Percentiles rank a stretch among this genome's conserved stretches.
Conservation (phyloP, 768 basidiomycete genomes). For the Candolleomyces aberdarensis region DNA sequence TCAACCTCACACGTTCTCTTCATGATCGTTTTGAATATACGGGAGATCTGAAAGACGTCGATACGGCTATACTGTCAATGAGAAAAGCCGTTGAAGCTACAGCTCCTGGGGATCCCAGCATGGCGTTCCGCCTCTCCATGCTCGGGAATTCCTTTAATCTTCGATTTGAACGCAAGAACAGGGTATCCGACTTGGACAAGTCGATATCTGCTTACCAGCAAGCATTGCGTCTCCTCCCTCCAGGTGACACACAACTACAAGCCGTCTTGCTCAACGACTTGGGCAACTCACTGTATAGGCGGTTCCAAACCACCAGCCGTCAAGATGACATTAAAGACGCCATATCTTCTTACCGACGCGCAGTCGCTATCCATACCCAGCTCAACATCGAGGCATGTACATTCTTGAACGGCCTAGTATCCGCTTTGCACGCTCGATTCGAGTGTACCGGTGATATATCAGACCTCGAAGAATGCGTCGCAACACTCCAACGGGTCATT, state of each 20-base stretch:
- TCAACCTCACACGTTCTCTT: conserved; percentile 5
- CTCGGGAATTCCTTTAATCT: no score
- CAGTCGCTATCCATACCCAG: neutral
- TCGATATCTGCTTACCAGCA: no score
- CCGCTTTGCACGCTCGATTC: conserved; percentile 7
- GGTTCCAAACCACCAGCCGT: no score
- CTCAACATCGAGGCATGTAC: neutral
- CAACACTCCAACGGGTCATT: conserved; percentile 3
- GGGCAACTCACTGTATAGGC: no score
- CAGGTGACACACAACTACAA: no score
- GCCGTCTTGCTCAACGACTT: no score
- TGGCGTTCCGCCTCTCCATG: no score
- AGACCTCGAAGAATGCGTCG: conserved; percentile 15
- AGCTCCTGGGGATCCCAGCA: neutral
- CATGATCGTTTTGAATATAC: neutral
- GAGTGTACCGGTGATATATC: conserved; percentile 8
- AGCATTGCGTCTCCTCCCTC: no score
- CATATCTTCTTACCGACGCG: neutral
- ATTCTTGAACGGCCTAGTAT: conserved; percentile 7
- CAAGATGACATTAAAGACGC: neutral
- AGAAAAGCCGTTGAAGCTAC: neutral
- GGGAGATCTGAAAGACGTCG: neutral
- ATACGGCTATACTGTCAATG: neutral
- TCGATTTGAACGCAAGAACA: no score
- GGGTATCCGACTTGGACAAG: no score